phyloP scores from a whole-genome alignment of 139 green algal genomes.

The Chlamydomonas applanata region DNA sequence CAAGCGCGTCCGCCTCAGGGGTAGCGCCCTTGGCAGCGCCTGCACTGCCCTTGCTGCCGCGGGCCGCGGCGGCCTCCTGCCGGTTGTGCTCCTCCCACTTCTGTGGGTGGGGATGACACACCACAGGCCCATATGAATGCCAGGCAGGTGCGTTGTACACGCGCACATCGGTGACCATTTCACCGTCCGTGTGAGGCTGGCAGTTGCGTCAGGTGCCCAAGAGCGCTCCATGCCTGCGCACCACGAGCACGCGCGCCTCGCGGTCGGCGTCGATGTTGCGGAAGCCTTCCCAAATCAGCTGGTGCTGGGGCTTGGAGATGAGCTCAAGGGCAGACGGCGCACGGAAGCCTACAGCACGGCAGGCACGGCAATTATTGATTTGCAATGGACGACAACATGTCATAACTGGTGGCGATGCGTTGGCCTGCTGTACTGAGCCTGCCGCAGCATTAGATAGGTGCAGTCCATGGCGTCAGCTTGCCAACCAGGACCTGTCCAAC shows the following conservation, averaged over 20 bases:
- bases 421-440: no score
- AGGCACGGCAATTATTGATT: no score
- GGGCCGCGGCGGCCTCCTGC: background rate
- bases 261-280: constrained; percentile 51
- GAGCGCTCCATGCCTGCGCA: background rate
- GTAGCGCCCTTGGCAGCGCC: background rate
- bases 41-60: background rate
- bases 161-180: background rate
- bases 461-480: no score
- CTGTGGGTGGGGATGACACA: constrained; percentile 2
- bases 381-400: no score
- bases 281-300: constrained; percentile 41
- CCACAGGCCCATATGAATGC: no score
- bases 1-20: constrained; percentile 33
- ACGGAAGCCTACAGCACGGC: background rate
- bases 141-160: no score
- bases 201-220: background rate
- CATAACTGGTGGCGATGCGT: no score
- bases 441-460: no score
- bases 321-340: constrained; percentile 1
- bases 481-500: no score
- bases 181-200: background rate
- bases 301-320: constrained; percentile 5
- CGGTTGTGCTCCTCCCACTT: constrained; percentile 43
- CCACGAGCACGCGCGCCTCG: constrained; percentile 51